Percentiles rank a stretch among this genome's conserved stretches.
phyloP scores from a whole-genome alignment of 192 early-diverging fungal species.

The Coemansia aciculifera region DNA sequence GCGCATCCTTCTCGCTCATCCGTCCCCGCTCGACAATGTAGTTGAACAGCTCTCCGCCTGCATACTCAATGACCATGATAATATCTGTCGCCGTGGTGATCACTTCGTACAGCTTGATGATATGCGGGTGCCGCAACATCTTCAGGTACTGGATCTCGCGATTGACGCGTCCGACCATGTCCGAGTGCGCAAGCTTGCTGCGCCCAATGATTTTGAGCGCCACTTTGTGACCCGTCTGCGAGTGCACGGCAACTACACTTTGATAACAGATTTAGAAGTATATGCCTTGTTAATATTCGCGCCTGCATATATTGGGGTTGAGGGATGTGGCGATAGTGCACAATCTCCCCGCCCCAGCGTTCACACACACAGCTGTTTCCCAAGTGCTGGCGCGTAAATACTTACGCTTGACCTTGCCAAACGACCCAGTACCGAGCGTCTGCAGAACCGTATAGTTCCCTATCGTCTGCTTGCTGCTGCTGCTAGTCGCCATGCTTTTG shows the following conservation, averaged over 20 bases:
- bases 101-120: conserved; percentile 99
- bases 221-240: conserved; percentile 93
- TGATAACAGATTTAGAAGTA: too few species aligned
- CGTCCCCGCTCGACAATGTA: conserved; percentile 81
- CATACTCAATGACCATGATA: conserved; percentile 94
- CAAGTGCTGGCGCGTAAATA: not conserved
- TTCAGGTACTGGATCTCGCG: conserved; percentile 97
- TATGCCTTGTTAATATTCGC: not conserved
- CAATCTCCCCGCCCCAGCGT: not conserved
- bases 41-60: conserved; percentile 81
- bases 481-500: conserved; percentile 31
- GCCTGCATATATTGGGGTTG: not conserved
- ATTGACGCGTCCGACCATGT: conserved; percentile 94
- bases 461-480: conserved; percentile 55
- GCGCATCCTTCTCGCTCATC: conserved; percentile 81
- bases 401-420: conserved; percentile 98
- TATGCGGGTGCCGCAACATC: conserved; percentile 93
- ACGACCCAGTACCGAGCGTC: conserved; percentile 95
- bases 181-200: conserved; percentile 86
- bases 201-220: conserved; percentile 96
- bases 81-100: conserved; percentile 95
- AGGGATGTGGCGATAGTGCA: conserved; percentile 17
- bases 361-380: conserved; percentile 2
- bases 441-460: conserved; percentile 94
- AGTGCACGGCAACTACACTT: conserved; percentile 87